Base-by-base conservation (phyloP, 768 basidiomycete genomes). In the Udeniomyces megalosporus region DNA sequence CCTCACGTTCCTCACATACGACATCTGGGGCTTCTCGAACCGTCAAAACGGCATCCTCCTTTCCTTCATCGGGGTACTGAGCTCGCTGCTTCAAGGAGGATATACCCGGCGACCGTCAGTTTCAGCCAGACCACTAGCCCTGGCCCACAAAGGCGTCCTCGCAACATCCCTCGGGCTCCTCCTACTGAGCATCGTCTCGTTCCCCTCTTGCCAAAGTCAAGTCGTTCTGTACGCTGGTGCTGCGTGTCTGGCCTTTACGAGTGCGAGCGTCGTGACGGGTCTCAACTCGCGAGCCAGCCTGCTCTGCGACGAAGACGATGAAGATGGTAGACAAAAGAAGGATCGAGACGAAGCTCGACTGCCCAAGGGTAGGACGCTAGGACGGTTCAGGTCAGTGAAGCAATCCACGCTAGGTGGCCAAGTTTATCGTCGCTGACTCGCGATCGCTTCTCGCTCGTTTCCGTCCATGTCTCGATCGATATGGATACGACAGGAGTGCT, bases 211-310 rank as follows among this genome's bases (percentile, higher is more conserved):
- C 77, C 49, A 66, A 74, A 38, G 58, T 4, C 60, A 61, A 15
- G 45, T 42, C 50, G 24, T 73, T 1, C 68, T 77, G 17, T 77
- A 75, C 64, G 77, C 74, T n/a, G 84, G 87, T 6, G 86, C 88
- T 0, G 78, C 85, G 4, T 86, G 84, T 69, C 78, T 96, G 75
- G 89, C 90, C 4, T 95, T 90, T 76, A 95, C 93, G 4, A 86
- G 84, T 65, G 92, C 93, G 4, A 95, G 90, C 1, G 92, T 95
- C 54, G 93, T 99, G 66, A 96, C 86, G 70, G 82, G 88, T 10
- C 77, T 99, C 67, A 99, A 90, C 42, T 84, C 91, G 10, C 38
- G 17, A 17, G 38, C 17, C 38, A 42, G 38, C 38, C 38, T 42
- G 8, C 38, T 42, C 8, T 42, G 38, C 38, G 38, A 42, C 38